Base-by-base conservation (phyloP, 495 filamentous ascomycete genomes). In the Diplogelasinospora grovesii region DNA sequence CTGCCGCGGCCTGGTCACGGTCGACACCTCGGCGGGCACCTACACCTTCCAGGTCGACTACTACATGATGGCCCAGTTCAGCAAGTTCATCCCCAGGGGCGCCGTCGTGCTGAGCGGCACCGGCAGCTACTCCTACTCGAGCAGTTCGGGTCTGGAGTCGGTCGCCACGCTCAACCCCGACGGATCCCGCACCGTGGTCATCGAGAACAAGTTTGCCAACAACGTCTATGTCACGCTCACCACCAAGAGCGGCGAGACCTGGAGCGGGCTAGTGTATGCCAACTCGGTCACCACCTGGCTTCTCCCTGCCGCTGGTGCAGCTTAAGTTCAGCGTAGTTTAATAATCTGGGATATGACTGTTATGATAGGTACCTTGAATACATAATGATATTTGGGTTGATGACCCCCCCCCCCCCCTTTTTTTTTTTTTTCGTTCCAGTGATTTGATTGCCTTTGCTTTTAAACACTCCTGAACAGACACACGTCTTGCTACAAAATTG, bases 1-100 rank as follows among this genome's bases (percentile, higher is more conserved):
- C 4, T 78, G 75, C 48, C 61, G 59, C 7, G 75, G 75, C 0
- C 39, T 75, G 9, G 71, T 78, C 29, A 64, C 62, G 4, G 63
- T 75, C 10, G 62, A 69, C 47, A 25, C 52, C 23, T 19, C 36
- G 10, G 50, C 52, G 16, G 63, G 59, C 14, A 63, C 60, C 6
- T 76, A 75, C 43, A 59, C 57, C 5, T 62, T 65, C 26, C 60
- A 65, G 4, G 59, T 66, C 2, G 72, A 73, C 28, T 77, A 77
- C 52, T 77, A 77, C 37, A 73, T 72, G 63, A 63, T 78, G 31
- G 72, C 70, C 9, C 75, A 78, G 43, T 74, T 72, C 52, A 72
- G 66, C 52, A 74, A 69, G 50, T 78, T 74, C 47, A 76, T 78
- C 42, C 66, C 70, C 13, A 60, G 59, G 11, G 71, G 71, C 25